These are phyloP conservation scores for Elymus sibiricus DNA, from an alignment of 176 grass and related monocot species.

Conservation along the genomic window DNA sequence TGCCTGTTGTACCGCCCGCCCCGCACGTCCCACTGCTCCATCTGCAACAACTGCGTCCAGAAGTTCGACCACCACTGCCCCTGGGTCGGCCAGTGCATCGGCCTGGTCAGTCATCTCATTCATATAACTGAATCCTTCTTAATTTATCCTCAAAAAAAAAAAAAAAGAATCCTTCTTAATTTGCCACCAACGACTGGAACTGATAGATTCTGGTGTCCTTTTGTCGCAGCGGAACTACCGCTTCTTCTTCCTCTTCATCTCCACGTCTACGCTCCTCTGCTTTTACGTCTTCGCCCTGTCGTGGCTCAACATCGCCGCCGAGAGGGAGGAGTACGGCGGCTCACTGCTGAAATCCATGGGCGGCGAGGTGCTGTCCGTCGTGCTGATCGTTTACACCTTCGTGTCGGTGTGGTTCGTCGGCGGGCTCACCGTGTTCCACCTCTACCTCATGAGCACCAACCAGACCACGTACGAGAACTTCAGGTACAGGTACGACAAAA, in stretches of 20 bases:
- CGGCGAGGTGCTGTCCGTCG: conserved; percentile 66
- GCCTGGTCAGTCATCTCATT: conserved; percentile 36
- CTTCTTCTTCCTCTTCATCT: conserved; percentile 94
- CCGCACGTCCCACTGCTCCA: conserved; percentile 72
- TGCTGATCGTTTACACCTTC: conserved; percentile 80
- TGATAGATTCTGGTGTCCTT: not conserved
- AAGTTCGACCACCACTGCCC: conserved; percentile 97
- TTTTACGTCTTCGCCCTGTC: conserved; percentile 72
- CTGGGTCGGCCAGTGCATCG: conserved; percentile 98
- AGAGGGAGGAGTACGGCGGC: conserved; percentile 33
- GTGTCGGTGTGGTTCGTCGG: conserved; percentile 87
- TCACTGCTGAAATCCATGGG: conserved; percentile 63
- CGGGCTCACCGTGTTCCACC: conserved; percentile 84
- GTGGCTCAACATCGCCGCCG: conserved; percentile 68
- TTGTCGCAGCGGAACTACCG: conserved; percentile 68
- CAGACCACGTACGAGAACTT: conserved; percentile 99
- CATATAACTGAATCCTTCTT: not conserved
- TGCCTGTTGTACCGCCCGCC: conserved; percentile 83
- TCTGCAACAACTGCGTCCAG: conserved; percentile 94
- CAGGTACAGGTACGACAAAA: conserved; percentile 90
- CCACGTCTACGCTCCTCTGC: conserved; percentile 81
- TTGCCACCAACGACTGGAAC: not conserved
- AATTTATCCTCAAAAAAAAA: too few species aligned
- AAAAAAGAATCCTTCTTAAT: not conserved
- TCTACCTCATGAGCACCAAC: conserved; percentile 83